phyloP scores from a whole-genome alignment of 345 rosid genomes.

The Pugionium dolabratum region DNA sequence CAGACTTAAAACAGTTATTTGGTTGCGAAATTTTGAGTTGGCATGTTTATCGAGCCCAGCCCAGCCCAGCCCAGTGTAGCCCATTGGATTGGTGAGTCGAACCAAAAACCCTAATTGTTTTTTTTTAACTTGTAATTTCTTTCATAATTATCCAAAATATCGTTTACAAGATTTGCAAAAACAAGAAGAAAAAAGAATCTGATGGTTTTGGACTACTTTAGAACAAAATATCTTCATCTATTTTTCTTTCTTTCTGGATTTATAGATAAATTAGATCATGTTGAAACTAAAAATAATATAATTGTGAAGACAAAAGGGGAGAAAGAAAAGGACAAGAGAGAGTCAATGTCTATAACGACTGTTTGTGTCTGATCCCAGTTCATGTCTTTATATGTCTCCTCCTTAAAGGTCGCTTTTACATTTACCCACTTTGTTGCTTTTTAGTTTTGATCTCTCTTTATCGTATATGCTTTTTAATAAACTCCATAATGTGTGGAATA shows the following conservation, averaged over 20 bases:
- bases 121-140: not conserved
- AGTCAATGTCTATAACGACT: constrained; percentile 32
- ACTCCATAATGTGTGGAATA: not conserved
- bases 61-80: constrained; percentile 24
- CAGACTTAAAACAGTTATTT: constrained; percentile 6
- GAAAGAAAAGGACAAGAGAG: constrained; percentile 37
- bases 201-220: not conserved
- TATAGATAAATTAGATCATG: not conserved
- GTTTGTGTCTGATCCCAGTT: constrained; percentile 30
- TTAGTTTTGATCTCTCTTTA: constrained; percentile 19
- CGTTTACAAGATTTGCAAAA: not conserved
- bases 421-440: constrained; percentile 32
- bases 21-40: not conserved
- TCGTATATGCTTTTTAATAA: not conserved
- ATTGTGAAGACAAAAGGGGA: constrained; percentile 29
- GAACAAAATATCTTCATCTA: not conserved
- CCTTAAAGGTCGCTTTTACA: constrained; percentile 34
- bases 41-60: not conserved
- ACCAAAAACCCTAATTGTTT: not conserved
- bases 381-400: constrained; percentile 38
- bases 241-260: not conserved
- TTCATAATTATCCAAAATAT: not conserved
- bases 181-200: not conserved
- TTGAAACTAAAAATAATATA: not conserved
- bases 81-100: constrained; percentile 7